These are phyloP conservation scores for Apiospora pterosperma DNA, from an alignment of 2,329 filamentous ascomycete species.

Conservation along the genomic window DNA sequence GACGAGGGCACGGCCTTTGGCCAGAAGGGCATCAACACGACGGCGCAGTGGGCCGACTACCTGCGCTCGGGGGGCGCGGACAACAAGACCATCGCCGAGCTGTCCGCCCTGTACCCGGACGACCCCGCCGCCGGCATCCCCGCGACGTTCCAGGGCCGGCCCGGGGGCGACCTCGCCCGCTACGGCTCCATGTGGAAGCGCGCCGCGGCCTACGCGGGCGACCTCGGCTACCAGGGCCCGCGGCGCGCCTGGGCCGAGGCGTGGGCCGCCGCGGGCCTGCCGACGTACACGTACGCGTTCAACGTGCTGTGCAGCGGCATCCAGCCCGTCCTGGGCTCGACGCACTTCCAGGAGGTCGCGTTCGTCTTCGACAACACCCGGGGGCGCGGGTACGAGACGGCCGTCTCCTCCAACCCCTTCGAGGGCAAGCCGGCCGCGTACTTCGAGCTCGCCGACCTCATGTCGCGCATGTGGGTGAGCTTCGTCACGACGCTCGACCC, in stretches of 20 bases:
- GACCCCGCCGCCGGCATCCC: slow-evolving; percentile 46
- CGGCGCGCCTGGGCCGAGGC: slow-evolving; percentile 50
- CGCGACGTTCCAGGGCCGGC: slow-evolving; percentile 25
- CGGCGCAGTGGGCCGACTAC: neutral
- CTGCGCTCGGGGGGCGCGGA: slow-evolving; percentile 7
- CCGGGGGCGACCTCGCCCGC: slow-evolving; percentile 23
- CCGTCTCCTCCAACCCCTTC: slow-evolving; percentile 29
- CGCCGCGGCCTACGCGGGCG: slow-evolving; percentile 49
- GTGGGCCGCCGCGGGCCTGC: slow-evolving; percentile 43
- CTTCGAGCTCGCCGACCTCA: slow-evolving; percentile 38
- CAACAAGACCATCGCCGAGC: slow-evolving; percentile 25
- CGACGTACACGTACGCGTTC: slow-evolving; percentile 43
- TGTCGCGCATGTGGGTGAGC: slow-evolving; percentile 48
- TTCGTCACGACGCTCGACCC: slow-evolving; percentile 45
- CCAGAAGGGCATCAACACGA: slow-evolving; percentile 3
- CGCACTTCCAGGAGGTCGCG: slow-evolving; percentile 45
- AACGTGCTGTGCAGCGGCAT: slow-evolving; percentile 33
- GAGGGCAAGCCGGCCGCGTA: slow-evolving; percentile 37
- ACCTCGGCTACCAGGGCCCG: slow-evolving; percentile 51
- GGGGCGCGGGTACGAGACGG: slow-evolving; percentile 39
- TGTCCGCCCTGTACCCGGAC: slow-evolving; percentile 47
- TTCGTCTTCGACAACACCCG: slow-evolving; percentile 51
- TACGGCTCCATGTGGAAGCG: slow-evolving; percentile 51
- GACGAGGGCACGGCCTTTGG: slow-evolving; percentile 3
- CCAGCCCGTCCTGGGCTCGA: slow-evolving; percentile 16